A percentile compares a stretch with the other conserved stretches of the same genome.
Conservation (phyloP, 2,329 filamentous ascomycete genomes). For the Fusarium sp. region DNA sequence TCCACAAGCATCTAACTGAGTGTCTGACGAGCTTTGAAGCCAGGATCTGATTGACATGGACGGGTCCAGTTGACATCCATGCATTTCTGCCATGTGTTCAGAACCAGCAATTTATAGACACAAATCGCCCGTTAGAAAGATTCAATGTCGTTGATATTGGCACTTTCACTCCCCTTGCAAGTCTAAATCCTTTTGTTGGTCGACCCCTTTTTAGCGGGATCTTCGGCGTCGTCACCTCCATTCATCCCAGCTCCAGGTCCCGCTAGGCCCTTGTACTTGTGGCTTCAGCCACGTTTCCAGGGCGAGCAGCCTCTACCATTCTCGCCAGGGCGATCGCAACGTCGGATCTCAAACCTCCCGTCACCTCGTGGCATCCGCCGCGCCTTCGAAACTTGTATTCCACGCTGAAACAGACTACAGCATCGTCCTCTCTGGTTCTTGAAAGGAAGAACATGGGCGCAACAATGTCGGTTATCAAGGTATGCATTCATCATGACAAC, state of each 20-base stretch:
- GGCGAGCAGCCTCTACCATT: conserved; percentile 10
- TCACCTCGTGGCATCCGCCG: conserved; percentile 20
- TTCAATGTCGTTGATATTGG: conserved; percentile 13
- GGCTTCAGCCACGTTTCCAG: conserved; percentile 32
- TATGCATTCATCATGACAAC: conserved; percentile 31
- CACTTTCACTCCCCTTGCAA: conserved; percentile 28
- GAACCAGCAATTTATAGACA: neutral
- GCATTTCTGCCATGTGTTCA: neutral
- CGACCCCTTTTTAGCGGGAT: conserved; percentile 36
- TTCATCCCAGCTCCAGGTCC: neutral
- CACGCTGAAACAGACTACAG: neutral
- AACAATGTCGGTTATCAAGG: conserved; percentile 52
- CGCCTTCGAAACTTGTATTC: neutral
- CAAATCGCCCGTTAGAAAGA: neutral
- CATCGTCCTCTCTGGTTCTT: neutral
- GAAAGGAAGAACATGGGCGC: conserved; percentile 47
- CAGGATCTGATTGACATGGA: neutral
- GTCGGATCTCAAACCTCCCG: conserved; percentile 18
- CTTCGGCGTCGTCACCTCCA: conserved; percentile 36
- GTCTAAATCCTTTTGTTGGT: conserved; percentile 15
- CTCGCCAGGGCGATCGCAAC: conserved; percentile 14
- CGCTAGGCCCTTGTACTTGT: conserved; percentile 13
- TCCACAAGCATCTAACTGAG: neutral
- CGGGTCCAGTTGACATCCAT: neutral
- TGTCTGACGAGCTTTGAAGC: neutral